These are phyloP conservation scores for Eucalyptus cloeziana DNA, from an alignment of 345 rosid species.

Conservation along the genomic window DNA sequence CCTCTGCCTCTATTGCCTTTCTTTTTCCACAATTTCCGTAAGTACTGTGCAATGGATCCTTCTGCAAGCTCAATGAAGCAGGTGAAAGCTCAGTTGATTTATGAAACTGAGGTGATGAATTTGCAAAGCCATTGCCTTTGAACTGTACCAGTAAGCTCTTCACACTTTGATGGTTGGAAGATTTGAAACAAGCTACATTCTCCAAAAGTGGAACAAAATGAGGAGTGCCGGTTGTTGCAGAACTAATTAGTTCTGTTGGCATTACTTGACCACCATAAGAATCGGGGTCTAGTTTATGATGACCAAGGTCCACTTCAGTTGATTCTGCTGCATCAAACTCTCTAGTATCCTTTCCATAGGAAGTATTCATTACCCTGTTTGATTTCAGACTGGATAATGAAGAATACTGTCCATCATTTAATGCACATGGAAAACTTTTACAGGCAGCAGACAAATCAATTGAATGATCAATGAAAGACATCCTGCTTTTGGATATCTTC, in stretches of 20 bases:
- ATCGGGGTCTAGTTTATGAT: background rate
- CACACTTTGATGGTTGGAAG: slow-evolving; percentile 4
- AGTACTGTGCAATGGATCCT: slow-evolving; percentile 6
- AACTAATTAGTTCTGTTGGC: background rate
- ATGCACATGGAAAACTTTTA: background rate
- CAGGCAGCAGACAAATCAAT: background rate
- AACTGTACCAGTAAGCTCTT: background rate
- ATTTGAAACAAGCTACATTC: slow-evolving; percentile 9
- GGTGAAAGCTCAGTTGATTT: slow-evolving; percentile 5
- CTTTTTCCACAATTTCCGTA: background rate
- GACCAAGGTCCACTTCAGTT: background rate
- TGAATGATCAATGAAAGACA: background rate
- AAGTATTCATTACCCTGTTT: background rate
- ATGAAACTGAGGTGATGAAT: slow-evolving; percentile 31
- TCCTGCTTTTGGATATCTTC: background rate
- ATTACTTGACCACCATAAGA: background rate
- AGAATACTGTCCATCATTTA: background rate
- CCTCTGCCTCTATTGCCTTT: background rate
- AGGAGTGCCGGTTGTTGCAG: background rate
- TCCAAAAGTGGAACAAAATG: background rate
- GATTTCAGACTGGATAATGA: background rate
- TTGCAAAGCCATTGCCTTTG: background rate
- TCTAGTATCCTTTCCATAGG: background rate
- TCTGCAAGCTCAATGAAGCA: slow-evolving; percentile 26
- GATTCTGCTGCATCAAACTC: background rate